Evolutionary conservation across 441 rosid species (phyloP), one percentile per base, ranked within the genome.

Genomic region (Syzygium syzygioides): DNA sequence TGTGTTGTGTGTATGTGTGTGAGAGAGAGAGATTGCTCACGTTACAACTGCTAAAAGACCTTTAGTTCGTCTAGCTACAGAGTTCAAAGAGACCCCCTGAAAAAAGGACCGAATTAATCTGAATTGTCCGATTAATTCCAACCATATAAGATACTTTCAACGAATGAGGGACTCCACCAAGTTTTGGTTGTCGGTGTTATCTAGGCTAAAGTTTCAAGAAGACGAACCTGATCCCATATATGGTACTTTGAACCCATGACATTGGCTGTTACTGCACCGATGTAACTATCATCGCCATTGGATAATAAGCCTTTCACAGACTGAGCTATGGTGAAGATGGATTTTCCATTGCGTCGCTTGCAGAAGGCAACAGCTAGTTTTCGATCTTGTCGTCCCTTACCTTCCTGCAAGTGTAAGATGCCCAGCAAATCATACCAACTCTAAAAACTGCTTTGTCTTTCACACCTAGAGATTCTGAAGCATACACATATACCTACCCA

Each of bases 311-410:
- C 99, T 89, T 93, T 96, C 85, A 92, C 71, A 34, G 94, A 93
- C 92, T 95, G 99, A 85, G 98, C 97, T 86, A 97, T 88, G 20
- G 91, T 88, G 89, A 92, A 96, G 88, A 93, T 90, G 87, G 99
- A 95, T 91, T 91, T 96, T 86, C 99, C 98, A 14, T 93, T 93
- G 45, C 89, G 91, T 85, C 97, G 88, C 89, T 92, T 96, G 60
- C 96, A 95, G 91, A 94, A 91, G 88, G 99, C 99, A n/a, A 97
- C 92, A 4, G 99, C 99, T 87, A 97, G 94, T 90, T 96, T 96
- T 87, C 99, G 92, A 90, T 96, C 95, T 91, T 94, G 96, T 88
- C 99, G 83, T 86, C 99, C 99, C 52, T 93, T 93, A 30, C 99
- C 99, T 94, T 96, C 99, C 99, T 97, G 92, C 85, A 89, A 91